Percentiles rank a stretch among this genome's conserved stretches.
Evolutionary conservation across 31 red algal species (phyloP).

Genomic region (Bonnemaisonia californica): DNA sequence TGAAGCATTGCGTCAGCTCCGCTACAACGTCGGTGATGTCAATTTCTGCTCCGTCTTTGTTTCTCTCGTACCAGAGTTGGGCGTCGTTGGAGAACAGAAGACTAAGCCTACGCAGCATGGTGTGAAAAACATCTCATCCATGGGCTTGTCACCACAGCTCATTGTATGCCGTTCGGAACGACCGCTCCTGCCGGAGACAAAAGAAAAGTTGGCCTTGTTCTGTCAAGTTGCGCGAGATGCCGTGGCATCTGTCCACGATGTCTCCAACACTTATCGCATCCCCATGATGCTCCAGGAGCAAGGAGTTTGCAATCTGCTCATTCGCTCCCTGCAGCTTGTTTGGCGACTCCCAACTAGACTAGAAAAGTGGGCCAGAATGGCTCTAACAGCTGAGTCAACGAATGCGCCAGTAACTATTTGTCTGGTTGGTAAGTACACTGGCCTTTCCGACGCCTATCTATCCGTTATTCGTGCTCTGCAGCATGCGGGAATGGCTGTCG

Average conservation of each 20-base stretch:
- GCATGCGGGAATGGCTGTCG: constrained; percentile 94
- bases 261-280: constrained; percentile 92
- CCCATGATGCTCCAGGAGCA: constrained; percentile 96
- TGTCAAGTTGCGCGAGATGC: constrained; percentile 90
- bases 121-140: constrained; percentile 82
- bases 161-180: constrained; percentile 93
- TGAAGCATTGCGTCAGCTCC: constrained; percentile 94
- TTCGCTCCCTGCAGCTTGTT: constrained; percentile 79
- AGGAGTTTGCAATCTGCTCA: constrained; percentile 90
- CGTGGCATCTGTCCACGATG: constrained; percentile 92
- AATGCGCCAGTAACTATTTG: constrained; percentile 65
- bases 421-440: constrained; percentile 97
- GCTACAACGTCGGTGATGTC: constrained; percentile 83
- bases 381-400: constrained; percentile 33
- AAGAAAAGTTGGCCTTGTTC: constrained; percentile 91
- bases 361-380: constrained; percentile 85
- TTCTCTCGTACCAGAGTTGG: constrained; percentile 83
- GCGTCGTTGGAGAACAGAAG: constrained; percentile 94
- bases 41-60: constrained; percentile 95
- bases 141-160: constrained; percentile 89
- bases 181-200: constrained; percentile 84
- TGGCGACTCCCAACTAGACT: constrained; percentile 83
- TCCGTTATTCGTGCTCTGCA: constrained; percentile 82
- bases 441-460: constrained; percentile 88
- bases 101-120: constrained; percentile 99